Conservation (phyloP, 768 basidiomycete species). For the Mycena galericulata region DNA sequence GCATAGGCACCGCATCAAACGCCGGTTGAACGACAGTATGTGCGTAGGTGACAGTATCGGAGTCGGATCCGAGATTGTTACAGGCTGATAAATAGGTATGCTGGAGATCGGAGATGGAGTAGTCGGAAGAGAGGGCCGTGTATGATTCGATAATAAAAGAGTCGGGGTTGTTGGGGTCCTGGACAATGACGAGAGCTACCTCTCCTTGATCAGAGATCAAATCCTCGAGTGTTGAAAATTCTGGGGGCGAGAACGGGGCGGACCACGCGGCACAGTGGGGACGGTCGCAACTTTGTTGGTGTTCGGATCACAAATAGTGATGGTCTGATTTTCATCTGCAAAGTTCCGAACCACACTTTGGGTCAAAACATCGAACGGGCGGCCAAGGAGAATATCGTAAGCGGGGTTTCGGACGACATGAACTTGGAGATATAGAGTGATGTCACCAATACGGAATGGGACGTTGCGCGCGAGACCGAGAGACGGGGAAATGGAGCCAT, state of each 20-base stretch:
- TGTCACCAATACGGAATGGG: constrained; percentile 25
- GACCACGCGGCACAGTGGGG: constrained; percentile 1
- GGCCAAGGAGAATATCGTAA: constrained; percentile 20
- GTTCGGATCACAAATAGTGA: constrained; percentile 18
- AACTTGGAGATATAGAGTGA: constrained; percentile 22
- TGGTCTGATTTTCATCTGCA: constrained; percentile 1
- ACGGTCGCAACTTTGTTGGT: background rate
- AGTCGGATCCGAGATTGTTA: background rate
- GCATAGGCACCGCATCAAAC: background rate
- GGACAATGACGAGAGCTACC: constrained; percentile 2
- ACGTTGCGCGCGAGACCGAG: constrained; percentile 27
- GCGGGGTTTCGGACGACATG: constrained; percentile 24
- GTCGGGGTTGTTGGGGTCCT: background rate
- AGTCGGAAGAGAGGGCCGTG: background rate
- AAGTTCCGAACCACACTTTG: constrained; percentile 1
- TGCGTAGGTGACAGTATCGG: background rate
- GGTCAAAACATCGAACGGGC: constrained; percentile 20
- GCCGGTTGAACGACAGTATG: constrained; percentile 11
- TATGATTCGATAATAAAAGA: constrained; percentile 2
- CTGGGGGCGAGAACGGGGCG: background rate
- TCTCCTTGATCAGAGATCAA: constrained; percentile 15
- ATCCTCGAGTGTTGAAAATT: constrained; percentile 3
- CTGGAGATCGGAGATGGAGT: background rate
- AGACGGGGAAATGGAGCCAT: background rate
- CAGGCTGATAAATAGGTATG: constrained; percentile 5